Conservation (phyloP, 495 filamentous ascomycete genomes). For the Lasiosphaeria ovina region DNA sequence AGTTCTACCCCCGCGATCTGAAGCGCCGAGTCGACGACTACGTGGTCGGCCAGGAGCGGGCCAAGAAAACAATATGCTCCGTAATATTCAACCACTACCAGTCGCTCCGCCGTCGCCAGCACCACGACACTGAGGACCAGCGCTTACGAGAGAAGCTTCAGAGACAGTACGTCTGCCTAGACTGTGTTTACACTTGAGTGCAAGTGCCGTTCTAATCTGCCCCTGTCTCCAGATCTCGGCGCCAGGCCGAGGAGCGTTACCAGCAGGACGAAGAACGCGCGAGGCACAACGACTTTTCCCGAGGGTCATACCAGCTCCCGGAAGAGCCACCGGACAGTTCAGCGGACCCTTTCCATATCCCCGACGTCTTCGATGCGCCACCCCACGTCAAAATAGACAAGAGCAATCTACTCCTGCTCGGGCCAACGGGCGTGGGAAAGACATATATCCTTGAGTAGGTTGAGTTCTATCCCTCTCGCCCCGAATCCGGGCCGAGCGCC, state of each 20-base stretch:
- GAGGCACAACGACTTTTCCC: conserved; percentile 64
- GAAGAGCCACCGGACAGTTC: conserved; percentile 19
- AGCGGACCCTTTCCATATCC: conserved; percentile 37
- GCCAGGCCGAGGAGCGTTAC: conserved; percentile 31
- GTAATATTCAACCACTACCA: conserved; percentile 99
- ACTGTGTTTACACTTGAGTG: conserved; percentile 27
- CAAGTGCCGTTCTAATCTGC: conserved; percentile 14
- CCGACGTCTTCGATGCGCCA: conserved; percentile 45
- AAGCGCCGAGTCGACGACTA: conserved; percentile 94
- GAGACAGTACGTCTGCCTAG: conserved; percentile 44
- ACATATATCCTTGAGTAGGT: conserved; percentile 80
- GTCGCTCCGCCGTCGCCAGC: conserved; percentile 72
- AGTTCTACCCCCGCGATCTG: conserved; percentile 75
- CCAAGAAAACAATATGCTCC: conserved; percentile 92
- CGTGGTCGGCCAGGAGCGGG: conserved; percentile 91
- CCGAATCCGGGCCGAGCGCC: neutral
- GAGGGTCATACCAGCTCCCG: conserved; percentile 32
- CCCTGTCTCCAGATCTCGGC: conserved; percentile 22
- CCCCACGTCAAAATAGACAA: conserved; percentile 83
- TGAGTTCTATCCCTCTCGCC: neutral
- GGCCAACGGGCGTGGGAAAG: conserved; percentile 94
- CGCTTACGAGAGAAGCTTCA: conserved; percentile 52
- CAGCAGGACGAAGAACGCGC: conserved; percentile 70
- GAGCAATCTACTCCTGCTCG: conserved; percentile 89
- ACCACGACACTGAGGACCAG: conserved; percentile 76